phyloP scores from a whole-genome alignment of 1,139 yeast genomes.

The Debaryomyces robertsiae region DNA sequence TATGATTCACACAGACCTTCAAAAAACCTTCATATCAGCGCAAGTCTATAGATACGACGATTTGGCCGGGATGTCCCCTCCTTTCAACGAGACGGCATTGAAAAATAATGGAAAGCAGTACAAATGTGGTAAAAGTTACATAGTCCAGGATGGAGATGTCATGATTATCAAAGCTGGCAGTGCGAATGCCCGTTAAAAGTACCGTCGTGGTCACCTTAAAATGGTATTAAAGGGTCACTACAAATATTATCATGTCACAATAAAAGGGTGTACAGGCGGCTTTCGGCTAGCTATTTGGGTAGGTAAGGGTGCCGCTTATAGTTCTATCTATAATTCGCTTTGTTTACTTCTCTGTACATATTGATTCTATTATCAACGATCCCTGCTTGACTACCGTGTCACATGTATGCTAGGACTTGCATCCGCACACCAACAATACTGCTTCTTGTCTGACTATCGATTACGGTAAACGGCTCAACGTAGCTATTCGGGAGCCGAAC shows the following conservation, averaged over 20 bases:
- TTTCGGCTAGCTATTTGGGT: no score
- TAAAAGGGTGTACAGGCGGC: neutral
- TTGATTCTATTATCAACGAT: constrained; percentile 1
- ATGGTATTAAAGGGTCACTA: no score
- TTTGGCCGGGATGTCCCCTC: constrained; percentile 38
- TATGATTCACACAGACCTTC: constrained; percentile 85
- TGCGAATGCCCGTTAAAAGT: constrained; percentile 27
- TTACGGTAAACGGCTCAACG: constrained; percentile 5
- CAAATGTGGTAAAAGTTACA: constrained; percentile 70
- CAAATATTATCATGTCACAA: constrained; percentile 7
- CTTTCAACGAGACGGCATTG: constrained; percentile 46
- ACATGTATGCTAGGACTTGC: constrained; percentile 3
- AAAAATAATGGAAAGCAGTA: constrained; percentile 54
- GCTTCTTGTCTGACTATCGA: neutral
- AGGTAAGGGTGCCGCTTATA: no score
- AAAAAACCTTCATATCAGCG: constrained; percentile 81
- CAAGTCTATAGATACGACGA: constrained; percentile 87
- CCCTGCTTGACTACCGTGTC: neutral
- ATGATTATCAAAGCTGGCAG: constrained; percentile 59
- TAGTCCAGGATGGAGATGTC: constrained; percentile 79
- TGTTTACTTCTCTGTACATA: no score
- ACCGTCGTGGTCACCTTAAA: no score
- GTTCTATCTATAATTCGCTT: no score
- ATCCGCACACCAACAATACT: constrained; percentile 1
- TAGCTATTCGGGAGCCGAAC: constrained; percentile 2